Conservation (phyloP, 495 filamentous ascomycete species). For the Glonium stellatum region DNA sequence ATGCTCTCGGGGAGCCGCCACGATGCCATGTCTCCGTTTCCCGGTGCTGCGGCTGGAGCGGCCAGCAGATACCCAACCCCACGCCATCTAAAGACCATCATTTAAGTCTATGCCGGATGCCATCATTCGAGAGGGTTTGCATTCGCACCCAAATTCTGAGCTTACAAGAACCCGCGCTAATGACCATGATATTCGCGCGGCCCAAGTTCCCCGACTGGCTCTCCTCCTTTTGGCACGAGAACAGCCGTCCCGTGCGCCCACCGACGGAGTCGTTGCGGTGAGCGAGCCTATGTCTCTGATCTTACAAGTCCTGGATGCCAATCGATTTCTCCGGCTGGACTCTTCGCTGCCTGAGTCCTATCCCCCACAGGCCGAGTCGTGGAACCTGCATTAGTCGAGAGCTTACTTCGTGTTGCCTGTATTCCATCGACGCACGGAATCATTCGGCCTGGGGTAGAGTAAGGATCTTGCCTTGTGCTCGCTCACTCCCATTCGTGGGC, state of each 20-base stretch:
- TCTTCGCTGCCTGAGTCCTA: neutral
- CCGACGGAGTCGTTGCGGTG: neutral
- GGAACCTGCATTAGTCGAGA: slow-evolving; percentile 6
- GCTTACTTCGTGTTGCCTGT: neutral
- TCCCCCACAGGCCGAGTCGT: neutral
- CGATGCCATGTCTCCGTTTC: too few species aligned
- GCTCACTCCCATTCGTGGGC: neutral
- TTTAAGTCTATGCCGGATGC: too few species aligned
- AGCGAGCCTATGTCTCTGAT: neutral
- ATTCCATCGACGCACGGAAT: neutral
- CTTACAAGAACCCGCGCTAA: too few species aligned
- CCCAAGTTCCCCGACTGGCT: neutral
- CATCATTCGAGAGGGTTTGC: too few species aligned
- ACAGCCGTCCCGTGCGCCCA: neutral
- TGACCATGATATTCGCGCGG: neutral
- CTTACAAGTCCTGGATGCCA: neutral
- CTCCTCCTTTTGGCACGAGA: neutral
- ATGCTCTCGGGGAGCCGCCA: too few species aligned
- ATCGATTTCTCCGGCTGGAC: neutral
- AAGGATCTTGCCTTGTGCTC: neutral
- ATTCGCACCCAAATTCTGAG: too few species aligned
- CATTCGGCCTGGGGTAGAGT: neutral
- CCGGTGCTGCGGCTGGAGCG: too few species aligned
- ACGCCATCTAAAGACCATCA: too few species aligned
- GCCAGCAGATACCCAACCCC: too few species aligned